Base-by-base conservation (phyloP, 192 early-diverging fungal genomes). In the Dissophora globulifera region DNA sequence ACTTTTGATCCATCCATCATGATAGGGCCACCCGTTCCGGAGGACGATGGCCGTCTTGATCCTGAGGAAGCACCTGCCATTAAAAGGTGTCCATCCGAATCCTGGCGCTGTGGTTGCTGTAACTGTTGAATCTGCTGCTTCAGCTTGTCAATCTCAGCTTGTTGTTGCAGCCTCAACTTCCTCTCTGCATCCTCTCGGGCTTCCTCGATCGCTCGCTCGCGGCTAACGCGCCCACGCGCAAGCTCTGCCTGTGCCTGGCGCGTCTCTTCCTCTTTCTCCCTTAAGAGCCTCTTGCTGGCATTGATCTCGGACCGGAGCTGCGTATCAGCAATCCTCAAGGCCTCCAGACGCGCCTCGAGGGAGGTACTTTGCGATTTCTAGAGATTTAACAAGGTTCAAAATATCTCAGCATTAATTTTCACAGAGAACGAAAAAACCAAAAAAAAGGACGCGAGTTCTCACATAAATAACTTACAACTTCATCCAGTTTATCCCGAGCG, bases 131-230 rank as follows among this genome's bases (percentile, higher is more conserved):
- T 52, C 32, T 74, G 70, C 4, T 42, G 48, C 50, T 74, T 74
- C 25, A 64, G 49, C 25, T 65, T 64, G 31, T 74, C 70, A 3
- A 63, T 27, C 49, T 74, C 70, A 3, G 50, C 25, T 11, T 65
- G 70, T 30, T 74, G 70, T 12, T 47, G 45, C 25, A 57, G 45
- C 7, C 50, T 61, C 49, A 56, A 53, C 32, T 65, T 74, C 49
- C 70, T 41, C 30, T 74, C 70, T 50, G 50, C 56, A 46, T 74
- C 70, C 15, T 56, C 70, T 50, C 59, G 64, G 42, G 62, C 70
- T 29, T 74, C 70, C 30, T 74, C 70, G 11, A 74, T 22, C 8
- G 70, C 62, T n/a, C 62, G 20, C 32, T 65, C 62, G 15, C 61
- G 61, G 19, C 31, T 64, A 23, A 65, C 23, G 31, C 70, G 70